A percentile compares a stretch with the other conserved stretches of the same genome.
phyloP scores from a whole-genome alignment of 176 grass and related monocot genomes.

The Tillandsia leiboldiana region DNA sequence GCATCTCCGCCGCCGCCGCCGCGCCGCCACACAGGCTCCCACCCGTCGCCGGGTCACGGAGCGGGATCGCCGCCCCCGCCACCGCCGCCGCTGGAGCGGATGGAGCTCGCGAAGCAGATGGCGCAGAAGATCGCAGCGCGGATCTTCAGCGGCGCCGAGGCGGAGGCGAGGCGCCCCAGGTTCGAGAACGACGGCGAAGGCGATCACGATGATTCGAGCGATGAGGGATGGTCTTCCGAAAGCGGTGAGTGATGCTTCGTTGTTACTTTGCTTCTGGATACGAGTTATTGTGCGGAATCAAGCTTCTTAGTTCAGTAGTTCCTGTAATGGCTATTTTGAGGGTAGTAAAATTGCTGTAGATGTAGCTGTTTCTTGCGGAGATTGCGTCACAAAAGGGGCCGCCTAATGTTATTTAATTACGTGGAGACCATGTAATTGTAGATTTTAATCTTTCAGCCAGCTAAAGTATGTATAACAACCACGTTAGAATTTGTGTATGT shows the following conservation, averaged over 20 bases:
- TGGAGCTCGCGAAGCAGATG: conserved; percentile 85
- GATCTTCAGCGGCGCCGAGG: conserved; percentile 84
- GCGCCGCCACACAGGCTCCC: conserved; percentile 58
- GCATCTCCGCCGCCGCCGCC: conserved; percentile 22
- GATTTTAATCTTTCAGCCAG: no score
- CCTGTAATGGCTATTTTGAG: no score
- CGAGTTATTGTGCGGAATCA: no score
- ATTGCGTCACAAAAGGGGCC: no score
- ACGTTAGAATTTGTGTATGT: neutral
- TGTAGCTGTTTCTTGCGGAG: no score
- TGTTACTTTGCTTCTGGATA: neutral
- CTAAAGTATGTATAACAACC: neutral
- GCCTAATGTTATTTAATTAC: no score
- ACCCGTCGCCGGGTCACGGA: conserved; percentile 23
- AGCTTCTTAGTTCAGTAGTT: no score
- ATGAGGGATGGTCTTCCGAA: conserved; percentile 29
- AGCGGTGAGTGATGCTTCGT: conserved; percentile 16
- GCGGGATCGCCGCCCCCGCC: conserved; percentile 24
- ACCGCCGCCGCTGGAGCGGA: conserved; percentile 68
- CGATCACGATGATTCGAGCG: conserved; percentile 22
- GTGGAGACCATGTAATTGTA: no score
- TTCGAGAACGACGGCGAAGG: conserved; percentile 48
- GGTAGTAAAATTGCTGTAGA: no score
- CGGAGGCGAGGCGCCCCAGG: conserved; percentile 87
- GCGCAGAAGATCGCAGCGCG: conserved; percentile 89